Evolutionary conservation across 805 yeast species (phyloP), one percentile per base, ranked within the genome.

Genomic region (Brettanomyces anomalus): DNA sequence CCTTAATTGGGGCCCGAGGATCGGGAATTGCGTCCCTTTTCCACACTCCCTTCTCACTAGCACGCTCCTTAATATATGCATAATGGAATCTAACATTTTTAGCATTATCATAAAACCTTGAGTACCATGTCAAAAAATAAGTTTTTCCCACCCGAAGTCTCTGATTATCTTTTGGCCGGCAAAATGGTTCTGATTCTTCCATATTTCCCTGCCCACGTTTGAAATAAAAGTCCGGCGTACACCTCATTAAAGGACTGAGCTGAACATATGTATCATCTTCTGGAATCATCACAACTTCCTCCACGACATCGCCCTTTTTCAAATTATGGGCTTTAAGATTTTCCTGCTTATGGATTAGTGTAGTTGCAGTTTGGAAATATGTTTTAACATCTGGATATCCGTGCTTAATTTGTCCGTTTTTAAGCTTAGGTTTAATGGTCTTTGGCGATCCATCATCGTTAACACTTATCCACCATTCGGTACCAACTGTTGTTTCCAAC

Each of bases 61-160:
- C 56, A 16, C 69, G 57, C 52, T 81, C 88, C 55, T 72, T 76
- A 30, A 84, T 72, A 50, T 74, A 77, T 2, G 83, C 77, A 46
- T 81, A 67, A 58, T 84, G 93, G 30, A 85, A 50, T 52, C 75
- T 75, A 8, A 85, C 88, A 21, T 76, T 73, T 38, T 74, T 66
- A 19, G 76, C 83, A 3, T 66, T 72, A 39, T 72, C 68, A 53
- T 85, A 87, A 57, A 66, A 81, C 39, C 72, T 69, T 2, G 90
- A 71, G 62, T 68, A 87, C 96, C 96, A 87, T 8, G 90, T 79
- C 41, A 85, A 61, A 54, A 88, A 87, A 53, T 85, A 83, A 0
- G 85, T 75, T 43, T 71, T 63, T 28, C 73, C 95, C 45, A 74
- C 60, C 49, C 73, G 71, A 63, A 84, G 67, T 33, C 65, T 69